Percentiles rank a stretch among this genome's conserved stretches.
These are phyloP conservation scores for Prasinococcaceae sp. DNA, from an alignment of 139 green algal genomes.

Conservation along the genomic window DNA sequence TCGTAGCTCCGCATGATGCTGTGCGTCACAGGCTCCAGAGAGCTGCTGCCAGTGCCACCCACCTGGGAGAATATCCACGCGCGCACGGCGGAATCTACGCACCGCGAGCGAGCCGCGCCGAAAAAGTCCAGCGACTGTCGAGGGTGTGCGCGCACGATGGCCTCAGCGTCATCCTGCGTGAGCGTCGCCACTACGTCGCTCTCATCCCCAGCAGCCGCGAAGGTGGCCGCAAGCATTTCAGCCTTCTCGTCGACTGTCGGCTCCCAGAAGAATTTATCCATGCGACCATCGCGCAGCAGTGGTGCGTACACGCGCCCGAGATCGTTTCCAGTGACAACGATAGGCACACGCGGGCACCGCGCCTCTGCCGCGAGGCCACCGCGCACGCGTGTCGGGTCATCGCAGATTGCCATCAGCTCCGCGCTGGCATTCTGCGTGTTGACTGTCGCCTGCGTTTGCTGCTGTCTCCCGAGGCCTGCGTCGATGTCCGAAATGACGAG, in stretches of 20 bases:
- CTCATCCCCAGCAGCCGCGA: conserved; percentile 61
- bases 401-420: conserved; percentile 32
- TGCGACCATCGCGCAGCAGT: conserved; percentile 68
- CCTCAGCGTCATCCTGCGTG: conserved; percentile 40
- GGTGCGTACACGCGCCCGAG: conserved; percentile 76
- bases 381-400: conserved; percentile 24
- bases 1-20: too few species aligned
- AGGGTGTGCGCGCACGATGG: conserved; percentile 53
- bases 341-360: conserved; percentile 13
- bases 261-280: conserved; percentile 43
- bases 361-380: conserved; percentile 13
- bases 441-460: conserved; percentile 25
- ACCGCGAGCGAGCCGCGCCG: conserved; percentile 23
- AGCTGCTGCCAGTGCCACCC: too few species aligned
- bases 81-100: conserved; percentile 8
- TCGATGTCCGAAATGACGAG: conserved; percentile 34
- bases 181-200: too few species aligned
- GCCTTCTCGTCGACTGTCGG: conserved; percentile 60
- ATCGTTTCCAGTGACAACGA: conserved; percentile 36
- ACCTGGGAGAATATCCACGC: too few species aligned
- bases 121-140: conserved; percentile 55
- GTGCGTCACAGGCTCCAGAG: neutral
- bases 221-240: conserved; percentile 52
- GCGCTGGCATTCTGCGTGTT: conserved; percentile 35
- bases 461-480: conserved; percentile 17